A percentile compares a stretch with the other conserved stretches of the same genome.
Evolutionary conservation across 805 yeast species (phyloP).

Genomic region (Saccharomycopsis amapae): DNA sequence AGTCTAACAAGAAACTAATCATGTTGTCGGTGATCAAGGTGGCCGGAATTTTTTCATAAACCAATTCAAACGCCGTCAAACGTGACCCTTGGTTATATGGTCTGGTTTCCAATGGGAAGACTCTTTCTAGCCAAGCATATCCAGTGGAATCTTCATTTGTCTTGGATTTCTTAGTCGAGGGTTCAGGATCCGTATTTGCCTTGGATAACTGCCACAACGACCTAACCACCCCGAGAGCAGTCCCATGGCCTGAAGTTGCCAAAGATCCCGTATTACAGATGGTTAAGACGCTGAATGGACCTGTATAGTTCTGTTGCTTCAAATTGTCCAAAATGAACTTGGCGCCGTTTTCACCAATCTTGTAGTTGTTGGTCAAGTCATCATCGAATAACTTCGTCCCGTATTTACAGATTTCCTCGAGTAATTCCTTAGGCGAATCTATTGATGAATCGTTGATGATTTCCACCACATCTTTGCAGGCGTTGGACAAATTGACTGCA

Average conservation of each 20-base stretch:
- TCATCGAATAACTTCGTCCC: slow-evolving; percentile 56
- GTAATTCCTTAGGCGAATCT: slow-evolving; percentile 18
- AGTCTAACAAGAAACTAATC: slow-evolving; percentile 66
- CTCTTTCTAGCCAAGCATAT: slow-evolving; percentile 52
- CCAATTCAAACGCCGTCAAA: slow-evolving; percentile 83
- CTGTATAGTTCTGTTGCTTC: slow-evolving; percentile 40
- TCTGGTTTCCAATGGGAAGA: slow-evolving; percentile 86
- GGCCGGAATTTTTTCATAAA: slow-evolving; percentile 80
- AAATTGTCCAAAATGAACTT: slow-evolving; percentile 49
- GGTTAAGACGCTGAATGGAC: slow-evolving; percentile 76
- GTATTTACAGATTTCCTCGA: slow-evolving; percentile 32
- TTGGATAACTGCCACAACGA: slow-evolving; percentile 47
- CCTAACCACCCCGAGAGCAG: slow-evolving; percentile 89
- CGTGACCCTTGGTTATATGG: slow-evolving; percentile 97
- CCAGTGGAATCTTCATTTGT: not conserved
- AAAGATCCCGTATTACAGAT: slow-evolving; percentile 95
- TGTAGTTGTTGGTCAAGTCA: slow-evolving; percentile 70
- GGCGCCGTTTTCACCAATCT: slow-evolving; percentile 77
- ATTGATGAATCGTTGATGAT: slow-evolving; percentile 30
- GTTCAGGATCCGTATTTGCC: not conserved
- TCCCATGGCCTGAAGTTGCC: slow-evolving; percentile 97
- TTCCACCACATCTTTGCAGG: slow-evolving; percentile 35
- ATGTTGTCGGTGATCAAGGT: slow-evolving; percentile 86
- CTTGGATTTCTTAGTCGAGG: not conserved
- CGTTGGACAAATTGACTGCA: slow-evolving; percentile 86